Percentiles rank a stretch among this genome's conserved stretches.
Conservation (phyloP, 192 early-diverging fungal species). For the Linnemannia exigua region DNA sequence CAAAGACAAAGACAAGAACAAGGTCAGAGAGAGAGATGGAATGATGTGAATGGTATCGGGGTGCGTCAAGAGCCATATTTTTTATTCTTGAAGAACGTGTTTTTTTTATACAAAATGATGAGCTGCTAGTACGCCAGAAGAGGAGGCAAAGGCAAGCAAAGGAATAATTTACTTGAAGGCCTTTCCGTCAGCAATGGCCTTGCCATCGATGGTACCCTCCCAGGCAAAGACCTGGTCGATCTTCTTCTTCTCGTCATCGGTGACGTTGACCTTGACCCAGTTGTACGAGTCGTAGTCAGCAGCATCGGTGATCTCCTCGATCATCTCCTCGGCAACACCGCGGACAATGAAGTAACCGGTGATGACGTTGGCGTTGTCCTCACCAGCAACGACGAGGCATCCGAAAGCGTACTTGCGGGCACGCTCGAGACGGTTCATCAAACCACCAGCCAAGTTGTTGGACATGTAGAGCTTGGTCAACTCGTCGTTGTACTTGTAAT, state of each 20-base stretch:
- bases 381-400: conserved; percentile 84
- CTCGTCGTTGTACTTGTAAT: conserved; percentile 98
- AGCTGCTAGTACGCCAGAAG: not conserved
- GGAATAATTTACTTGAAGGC: conserved; percentile 77
- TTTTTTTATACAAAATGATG: conserved; percentile 2
- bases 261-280: conserved; percentile 83
- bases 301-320: conserved; percentile 70
- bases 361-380: conserved; percentile 91
- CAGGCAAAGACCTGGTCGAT: conserved; percentile 72
- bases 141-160: not conserved
- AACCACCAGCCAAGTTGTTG: conserved; percentile 94
- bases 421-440: conserved; percentile 92
- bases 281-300: conserved; percentile 92
- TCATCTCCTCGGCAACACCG: conserved; percentile 64
- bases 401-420: conserved; percentile 97
- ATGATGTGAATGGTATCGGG: not conserved
- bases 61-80: conserved; percentile 11
- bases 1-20: not conserved
- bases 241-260: conserved; percentile 64
- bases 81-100: not conserved
- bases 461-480: conserved; percentile 92
- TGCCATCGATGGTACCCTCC: conserved; percentile 85
- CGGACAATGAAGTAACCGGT: conserved; percentile 96
- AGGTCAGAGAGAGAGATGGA: not conserved
- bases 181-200: conserved; percentile 88